These are phyloP conservation scores for Neocallimastix lanati DNA, from an alignment of 192 early-diverging fungal genomes.

Conservation along the genomic window DNA sequence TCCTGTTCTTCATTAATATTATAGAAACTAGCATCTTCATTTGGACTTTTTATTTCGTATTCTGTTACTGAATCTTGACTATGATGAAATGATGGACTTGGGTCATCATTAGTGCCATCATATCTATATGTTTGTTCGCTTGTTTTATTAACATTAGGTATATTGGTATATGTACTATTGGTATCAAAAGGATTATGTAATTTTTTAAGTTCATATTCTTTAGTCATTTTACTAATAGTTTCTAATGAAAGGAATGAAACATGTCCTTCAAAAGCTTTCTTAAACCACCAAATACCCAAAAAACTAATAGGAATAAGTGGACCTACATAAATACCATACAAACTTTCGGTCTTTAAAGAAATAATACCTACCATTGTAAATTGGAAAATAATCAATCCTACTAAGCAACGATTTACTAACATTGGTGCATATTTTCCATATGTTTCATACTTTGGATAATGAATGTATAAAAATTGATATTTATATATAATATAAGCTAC, in stretches of 20 bases:
- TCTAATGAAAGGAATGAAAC: neutral
- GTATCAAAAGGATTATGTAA: neutral
- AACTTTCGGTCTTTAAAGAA: constrained; percentile 12
- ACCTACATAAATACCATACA: neutral
- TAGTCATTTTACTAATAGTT: neutral
- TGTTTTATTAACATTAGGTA: neutral
- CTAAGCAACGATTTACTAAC: constrained; percentile 30
- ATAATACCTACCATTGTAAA: constrained; percentile 32
- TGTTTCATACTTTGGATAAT: constrained; percentile 26
- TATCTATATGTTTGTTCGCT: neutral
- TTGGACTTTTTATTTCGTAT: neutral
- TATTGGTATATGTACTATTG: neutral
- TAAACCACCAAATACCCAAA: neutral
- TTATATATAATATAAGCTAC: constrained; percentile 50
- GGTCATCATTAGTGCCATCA: neutral
- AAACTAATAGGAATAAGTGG: neutral
- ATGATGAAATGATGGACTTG: neutral
- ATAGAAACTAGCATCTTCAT: neutral
- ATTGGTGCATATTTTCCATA: constrained; percentile 29
- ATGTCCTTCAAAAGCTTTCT: neutral
- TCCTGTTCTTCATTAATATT: neutral
- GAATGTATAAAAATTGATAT: constrained; percentile 51
- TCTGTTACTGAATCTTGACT: neutral
- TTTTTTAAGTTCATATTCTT: neutral
- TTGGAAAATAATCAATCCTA: constrained; percentile 36